These are phyloP conservation scores for Tulasnella calospora DNA, from an alignment of 768 basidiomycete species.

Conservation along the genomic window DNA sequence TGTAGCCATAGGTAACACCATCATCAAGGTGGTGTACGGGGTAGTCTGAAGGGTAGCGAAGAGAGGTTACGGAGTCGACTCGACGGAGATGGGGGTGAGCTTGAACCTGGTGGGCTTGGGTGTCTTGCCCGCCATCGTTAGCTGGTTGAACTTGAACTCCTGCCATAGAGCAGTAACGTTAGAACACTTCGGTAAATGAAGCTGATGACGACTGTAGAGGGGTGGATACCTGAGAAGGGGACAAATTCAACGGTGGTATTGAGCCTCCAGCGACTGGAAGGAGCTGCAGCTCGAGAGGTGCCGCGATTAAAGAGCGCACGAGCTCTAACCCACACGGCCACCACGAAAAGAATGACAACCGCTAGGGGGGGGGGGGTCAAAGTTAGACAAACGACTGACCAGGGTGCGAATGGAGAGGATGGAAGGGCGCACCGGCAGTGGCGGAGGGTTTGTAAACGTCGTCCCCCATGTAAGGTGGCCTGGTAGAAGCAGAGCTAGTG, in stretches of 20 bases:
- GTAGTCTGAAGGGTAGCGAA: neutral
- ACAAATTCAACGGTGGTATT: neutral
- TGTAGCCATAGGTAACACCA: neutral
- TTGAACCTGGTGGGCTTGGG: neutral
- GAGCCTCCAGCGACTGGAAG: neutral
- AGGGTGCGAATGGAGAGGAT: no score
- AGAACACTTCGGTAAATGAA: neutral
- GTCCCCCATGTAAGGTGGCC: no score
- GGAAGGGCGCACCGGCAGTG: no score
- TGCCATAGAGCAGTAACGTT: neutral
- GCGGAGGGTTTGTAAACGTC: no score
- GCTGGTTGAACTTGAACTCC: neutral
- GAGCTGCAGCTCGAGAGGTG: neutral
- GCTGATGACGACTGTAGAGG: neutral
- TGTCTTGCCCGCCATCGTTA: neutral
- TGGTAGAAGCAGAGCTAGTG: no score
- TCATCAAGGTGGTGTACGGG: neutral
- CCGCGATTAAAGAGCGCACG: neutral
- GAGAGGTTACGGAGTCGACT: neutral
- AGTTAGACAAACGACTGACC: no score
- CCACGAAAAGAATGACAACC: no score
- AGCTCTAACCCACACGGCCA: no score
- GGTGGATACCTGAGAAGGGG: neutral
- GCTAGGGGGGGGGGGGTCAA: no score
- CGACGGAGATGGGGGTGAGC: neutral